A percentile compares a stretch with the other conserved stretches of the same genome.
Conservation (phyloP, 1,139 yeast genomes). For the Waltiozyma sp. region DNA sequence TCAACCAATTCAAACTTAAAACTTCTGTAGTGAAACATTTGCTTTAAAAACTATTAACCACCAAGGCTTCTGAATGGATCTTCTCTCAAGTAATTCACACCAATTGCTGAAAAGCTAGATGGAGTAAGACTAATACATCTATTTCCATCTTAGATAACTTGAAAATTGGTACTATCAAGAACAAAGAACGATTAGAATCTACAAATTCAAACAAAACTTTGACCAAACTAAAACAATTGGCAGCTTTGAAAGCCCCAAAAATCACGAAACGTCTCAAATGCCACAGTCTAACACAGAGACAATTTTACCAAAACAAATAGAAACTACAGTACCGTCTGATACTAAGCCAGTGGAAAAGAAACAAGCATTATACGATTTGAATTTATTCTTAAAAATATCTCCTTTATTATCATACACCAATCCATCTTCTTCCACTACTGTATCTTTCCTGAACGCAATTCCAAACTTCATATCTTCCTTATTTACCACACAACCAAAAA, state of each 20-base stretch:
- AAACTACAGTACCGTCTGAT: neutral
- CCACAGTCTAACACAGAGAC: neutral
- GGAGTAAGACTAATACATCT: constrained; percentile 3
- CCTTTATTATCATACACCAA: neutral
- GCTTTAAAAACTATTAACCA: too few relatives aligned
- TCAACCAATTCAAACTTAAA: too few relatives aligned
- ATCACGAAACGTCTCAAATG: neutral
- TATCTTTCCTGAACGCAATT: neutral
- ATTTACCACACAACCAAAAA: constrained; percentile 1
- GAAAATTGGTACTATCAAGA: constrained; percentile 1
- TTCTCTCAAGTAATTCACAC: too few relatives aligned
- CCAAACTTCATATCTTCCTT: constrained; percentile 4
- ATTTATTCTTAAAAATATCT: neutral
- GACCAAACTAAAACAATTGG: constrained; percentile 1
- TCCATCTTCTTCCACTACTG: too few relatives aligned
- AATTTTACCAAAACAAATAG: neutral
- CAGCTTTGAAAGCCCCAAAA: neutral
- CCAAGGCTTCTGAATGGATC: too few relatives aligned
- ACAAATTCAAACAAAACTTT: constrained; percentile 1
- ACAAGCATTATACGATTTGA: too few relatives aligned
- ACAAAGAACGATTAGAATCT: neutral
- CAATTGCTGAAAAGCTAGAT: neutral
- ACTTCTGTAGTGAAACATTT: too few relatives aligned
- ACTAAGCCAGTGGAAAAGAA: too few relatives aligned
- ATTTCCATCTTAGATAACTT: constrained; percentile 16